These are phyloP conservation scores for Wickerhamomyces sydowiorum DNA, from an alignment of 805 yeast genomes.

Conservation along the genomic window DNA sequence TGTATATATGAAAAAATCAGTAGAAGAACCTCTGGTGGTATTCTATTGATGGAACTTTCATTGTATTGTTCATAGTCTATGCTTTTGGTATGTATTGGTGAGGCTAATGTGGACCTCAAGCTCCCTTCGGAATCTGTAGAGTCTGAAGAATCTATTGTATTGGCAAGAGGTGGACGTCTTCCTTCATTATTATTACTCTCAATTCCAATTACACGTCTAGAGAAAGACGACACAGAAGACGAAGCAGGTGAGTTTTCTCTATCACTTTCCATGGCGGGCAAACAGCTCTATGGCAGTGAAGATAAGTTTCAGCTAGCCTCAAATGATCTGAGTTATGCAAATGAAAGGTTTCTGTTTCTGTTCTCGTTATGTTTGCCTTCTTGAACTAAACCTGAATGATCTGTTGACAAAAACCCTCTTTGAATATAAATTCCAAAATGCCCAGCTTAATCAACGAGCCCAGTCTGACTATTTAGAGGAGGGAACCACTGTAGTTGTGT, in stretches of 20 bases:
- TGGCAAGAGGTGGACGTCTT: background rate
- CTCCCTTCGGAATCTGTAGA: background rate
- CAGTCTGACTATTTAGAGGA: too few species aligned
- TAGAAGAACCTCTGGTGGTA: conserved; percentile 55
- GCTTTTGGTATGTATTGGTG: background rate
- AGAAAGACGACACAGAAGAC: background rate
- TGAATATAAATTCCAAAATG: too few species aligned
- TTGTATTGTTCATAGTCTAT: background rate
- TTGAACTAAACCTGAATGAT: too few species aligned
- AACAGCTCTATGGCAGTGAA: too few species aligned
- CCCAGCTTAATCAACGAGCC: too few species aligned
- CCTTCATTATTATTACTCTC: background rate
- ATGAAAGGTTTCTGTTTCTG: too few species aligned
- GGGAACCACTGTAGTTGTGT: too few species aligned
- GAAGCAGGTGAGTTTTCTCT: conserved; percentile 1
- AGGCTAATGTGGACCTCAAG: too few species aligned
- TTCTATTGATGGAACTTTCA: conserved; percentile 19
- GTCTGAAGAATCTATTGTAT: background rate
- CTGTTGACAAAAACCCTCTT: background rate
- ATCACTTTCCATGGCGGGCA: conserved; percentile 5
- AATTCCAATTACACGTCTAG: background rate
- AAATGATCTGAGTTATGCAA: too few species aligned
- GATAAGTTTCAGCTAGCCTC: too few species aligned
- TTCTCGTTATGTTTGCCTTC: too few species aligned
- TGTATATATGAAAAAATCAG: conserved; percentile 61